Conservation (phyloP, 306 rosid species). For the Pachyrhizus erosus region DNA sequence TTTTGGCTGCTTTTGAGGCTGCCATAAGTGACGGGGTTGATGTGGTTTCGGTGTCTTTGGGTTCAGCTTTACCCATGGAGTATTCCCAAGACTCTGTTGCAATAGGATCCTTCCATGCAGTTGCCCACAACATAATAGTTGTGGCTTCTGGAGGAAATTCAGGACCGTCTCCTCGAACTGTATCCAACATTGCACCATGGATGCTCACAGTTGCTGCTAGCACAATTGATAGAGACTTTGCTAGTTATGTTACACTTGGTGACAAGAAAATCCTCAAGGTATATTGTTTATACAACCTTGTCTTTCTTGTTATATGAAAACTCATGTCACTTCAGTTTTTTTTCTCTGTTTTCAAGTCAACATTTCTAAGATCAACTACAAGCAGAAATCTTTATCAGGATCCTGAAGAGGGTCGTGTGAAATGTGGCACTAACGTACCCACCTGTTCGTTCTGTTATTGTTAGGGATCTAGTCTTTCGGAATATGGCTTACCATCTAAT, state of each 20-base stretch:
- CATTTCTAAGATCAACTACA: too few species aligned
- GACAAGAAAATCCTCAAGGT: constrained; percentile 52
- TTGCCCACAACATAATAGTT: constrained; percentile 52
- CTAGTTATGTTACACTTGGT: constrained; percentile 57
- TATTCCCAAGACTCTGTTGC: constrained; percentile 31
- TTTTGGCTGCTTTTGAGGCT: constrained; percentile 75
- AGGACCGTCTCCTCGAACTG: constrained; percentile 48
- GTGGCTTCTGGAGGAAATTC: constrained; percentile 65
- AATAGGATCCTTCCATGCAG: constrained; percentile 74
- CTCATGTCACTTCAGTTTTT: neutral
- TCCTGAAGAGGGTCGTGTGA: neutral
- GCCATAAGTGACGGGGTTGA: constrained; percentile 80
- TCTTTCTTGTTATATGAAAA: neutral
- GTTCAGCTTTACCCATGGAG: neutral
- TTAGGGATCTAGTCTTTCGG: constrained; percentile 75
- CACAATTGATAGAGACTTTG: constrained; percentile 59
- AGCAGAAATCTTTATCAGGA: too few species aligned
- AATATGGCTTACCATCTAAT: constrained; percentile 36
- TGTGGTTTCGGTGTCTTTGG: constrained; percentile 63
- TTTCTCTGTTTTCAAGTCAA: neutral
- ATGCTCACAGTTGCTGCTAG: constrained; percentile 72
- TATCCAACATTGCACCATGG: constrained; percentile 63
- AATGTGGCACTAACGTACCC: neutral
- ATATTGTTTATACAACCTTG: neutral
- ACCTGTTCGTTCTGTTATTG: neutral